Evolutionary conservation across 164 flowering plant species (phyloP).

Genomic region (Cinnamomum chago): DNA sequence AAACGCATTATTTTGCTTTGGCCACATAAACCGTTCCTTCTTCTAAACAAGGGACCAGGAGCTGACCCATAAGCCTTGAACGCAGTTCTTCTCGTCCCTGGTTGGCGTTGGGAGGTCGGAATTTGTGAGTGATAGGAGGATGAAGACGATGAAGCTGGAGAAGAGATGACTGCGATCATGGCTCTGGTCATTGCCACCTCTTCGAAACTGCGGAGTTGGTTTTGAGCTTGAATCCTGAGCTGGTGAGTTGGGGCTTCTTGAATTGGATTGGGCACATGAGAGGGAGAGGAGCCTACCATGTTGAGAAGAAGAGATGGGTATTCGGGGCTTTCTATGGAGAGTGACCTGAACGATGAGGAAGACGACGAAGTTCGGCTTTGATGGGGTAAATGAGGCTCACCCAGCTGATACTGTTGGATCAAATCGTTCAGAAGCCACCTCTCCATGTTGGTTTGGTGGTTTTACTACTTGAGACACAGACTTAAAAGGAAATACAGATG

Average conservation of each 20-base stretch:
- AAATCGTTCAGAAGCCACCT: slow-evolving; percentile 36
- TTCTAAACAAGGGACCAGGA: slow-evolving; percentile 5
- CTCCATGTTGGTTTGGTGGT: slow-evolving; percentile 44
- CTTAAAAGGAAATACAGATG: too few species aligned
- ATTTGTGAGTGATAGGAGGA: slow-evolving; percentile 5
- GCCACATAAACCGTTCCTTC: slow-evolving; percentile 9
- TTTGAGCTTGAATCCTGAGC: slow-evolving; percentile 22
- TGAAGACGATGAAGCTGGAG: slow-evolving; percentile 35
- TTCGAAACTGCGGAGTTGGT: slow-evolving; percentile 15
- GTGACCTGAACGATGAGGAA: slow-evolving; percentile 50
- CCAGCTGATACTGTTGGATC: slow-evolving; percentile 8
- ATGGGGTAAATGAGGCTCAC: slow-evolving; percentile 18
- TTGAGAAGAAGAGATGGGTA: slow-evolving; percentile 35
- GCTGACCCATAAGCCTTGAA: slow-evolving; percentile 37
- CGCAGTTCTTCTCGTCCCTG: slow-evolving; percentile 27
- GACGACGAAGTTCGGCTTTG: slow-evolving; percentile 49
- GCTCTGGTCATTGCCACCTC: slow-evolving; percentile 58
- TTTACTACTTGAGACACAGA: not conserved
- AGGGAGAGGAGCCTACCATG: slow-evolving; percentile 20
- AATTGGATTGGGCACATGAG: slow-evolving; percentile 10
- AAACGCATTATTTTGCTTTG: slow-evolving; percentile 42
- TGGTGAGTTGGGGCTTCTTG: slow-evolving; percentile 12
- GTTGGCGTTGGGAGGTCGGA: not conserved
- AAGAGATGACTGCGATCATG: slow-evolving; percentile 54
- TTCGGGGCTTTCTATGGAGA: slow-evolving; percentile 56